Percentiles rank a stretch among this genome's conserved stretches.
phyloP scores from a whole-genome alignment of 345 rosid species.

The Capsella bursapastoris region DNA sequence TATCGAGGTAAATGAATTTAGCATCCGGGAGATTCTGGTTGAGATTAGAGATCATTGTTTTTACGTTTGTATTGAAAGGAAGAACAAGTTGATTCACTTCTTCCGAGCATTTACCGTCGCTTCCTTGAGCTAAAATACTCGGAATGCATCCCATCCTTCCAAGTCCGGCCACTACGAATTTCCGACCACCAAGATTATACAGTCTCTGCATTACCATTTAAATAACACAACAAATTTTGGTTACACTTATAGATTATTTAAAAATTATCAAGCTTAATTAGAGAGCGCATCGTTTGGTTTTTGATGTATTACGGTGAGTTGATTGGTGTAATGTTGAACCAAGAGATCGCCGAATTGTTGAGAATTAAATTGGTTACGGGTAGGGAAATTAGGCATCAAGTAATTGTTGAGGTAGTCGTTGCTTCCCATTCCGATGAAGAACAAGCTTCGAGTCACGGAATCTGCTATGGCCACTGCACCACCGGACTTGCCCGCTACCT shows the following conservation, averaged over 20 bases:
- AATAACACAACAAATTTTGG: neutral
- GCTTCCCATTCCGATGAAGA: conserved; percentile 96
- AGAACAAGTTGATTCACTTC: conserved; percentile 75
- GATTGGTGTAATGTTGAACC: conserved; percentile 67
- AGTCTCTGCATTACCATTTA: conserved; percentile 47
- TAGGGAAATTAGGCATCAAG: conserved; percentile 91
- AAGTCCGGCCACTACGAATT: conserved; percentile 77
- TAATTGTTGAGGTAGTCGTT: conserved; percentile 95
- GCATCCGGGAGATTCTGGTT: conserved; percentile 68
- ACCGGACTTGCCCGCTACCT: conserved; percentile 64
- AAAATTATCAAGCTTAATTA: neutral
- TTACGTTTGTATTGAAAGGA: conserved; percentile 83
- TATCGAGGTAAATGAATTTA: conserved; percentile 64
- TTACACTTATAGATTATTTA: neutral
- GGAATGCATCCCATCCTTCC: conserved; percentile 98
- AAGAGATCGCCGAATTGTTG: conserved; percentile 77
- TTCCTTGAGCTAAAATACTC: conserved; percentile 83
- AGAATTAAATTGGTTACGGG: conserved; percentile 67
- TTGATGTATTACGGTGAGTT: conserved; percentile 60
- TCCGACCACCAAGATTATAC: conserved; percentile 86
- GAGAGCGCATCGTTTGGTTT: neutral
- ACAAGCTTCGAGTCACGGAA: conserved; percentile 62
- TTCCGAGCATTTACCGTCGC: conserved; percentile 70
- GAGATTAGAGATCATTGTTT: conserved; percentile 72
- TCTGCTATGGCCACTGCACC: conserved; percentile 62